phyloP scores from a whole-genome alignment of 2,329 filamentous ascomycete species.

The Dendryphion nanum region DNA sequence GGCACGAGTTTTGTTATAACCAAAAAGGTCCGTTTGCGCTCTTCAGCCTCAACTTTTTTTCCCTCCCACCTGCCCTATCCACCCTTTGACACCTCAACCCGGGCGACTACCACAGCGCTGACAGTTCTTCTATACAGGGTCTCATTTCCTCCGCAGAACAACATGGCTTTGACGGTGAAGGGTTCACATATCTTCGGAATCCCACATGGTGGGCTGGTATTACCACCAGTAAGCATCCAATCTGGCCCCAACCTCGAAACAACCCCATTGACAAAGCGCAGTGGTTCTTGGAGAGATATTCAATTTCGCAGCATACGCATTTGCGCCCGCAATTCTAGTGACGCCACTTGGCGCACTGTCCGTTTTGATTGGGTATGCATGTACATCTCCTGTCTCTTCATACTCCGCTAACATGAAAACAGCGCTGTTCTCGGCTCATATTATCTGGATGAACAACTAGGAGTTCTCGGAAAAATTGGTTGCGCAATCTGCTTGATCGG shows the following conservation, averaged over 20 bases:
- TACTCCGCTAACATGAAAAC: slow-evolving; percentile 11
- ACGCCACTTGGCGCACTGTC: slow-evolving; percentile 91
- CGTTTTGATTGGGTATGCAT: slow-evolving; percentile 75
- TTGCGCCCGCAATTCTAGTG: slow-evolving; percentile 96
- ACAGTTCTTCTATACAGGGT: slow-evolving; percentile 54
- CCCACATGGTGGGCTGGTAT: slow-evolving; percentile 99
- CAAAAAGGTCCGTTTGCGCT: slow-evolving; percentile 71
- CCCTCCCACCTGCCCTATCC: slow-evolving; percentile 1
- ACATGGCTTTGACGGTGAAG: slow-evolving; percentile 96
- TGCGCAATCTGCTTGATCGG: slow-evolving; percentile 96
- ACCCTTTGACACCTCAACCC: not conserved
- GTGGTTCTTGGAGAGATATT: slow-evolving; percentile 91
- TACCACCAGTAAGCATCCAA: slow-evolving; percentile 65
- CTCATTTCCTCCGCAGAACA: slow-evolving; percentile 85
- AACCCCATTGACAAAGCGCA: slow-evolving; percentile 38
- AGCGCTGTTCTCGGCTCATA: slow-evolving; percentile 91
- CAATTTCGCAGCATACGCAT: slow-evolving; percentile 98
- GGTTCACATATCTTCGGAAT: slow-evolving; percentile 88
- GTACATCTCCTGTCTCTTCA: slow-evolving; percentile 2
- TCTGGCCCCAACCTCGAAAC: not conserved
- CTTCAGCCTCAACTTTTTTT: not conserved
- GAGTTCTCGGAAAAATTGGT: slow-evolving; percentile 87
- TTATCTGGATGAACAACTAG: slow-evolving; percentile 85
- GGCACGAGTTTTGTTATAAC: slow-evolving; percentile 98
- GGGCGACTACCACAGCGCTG: slow-evolving; percentile 10